Evolutionary conservation across 2,329 filamentous ascomycete species (phyloP).

Genomic region (Arthrobotrys sinensis): DNA sequence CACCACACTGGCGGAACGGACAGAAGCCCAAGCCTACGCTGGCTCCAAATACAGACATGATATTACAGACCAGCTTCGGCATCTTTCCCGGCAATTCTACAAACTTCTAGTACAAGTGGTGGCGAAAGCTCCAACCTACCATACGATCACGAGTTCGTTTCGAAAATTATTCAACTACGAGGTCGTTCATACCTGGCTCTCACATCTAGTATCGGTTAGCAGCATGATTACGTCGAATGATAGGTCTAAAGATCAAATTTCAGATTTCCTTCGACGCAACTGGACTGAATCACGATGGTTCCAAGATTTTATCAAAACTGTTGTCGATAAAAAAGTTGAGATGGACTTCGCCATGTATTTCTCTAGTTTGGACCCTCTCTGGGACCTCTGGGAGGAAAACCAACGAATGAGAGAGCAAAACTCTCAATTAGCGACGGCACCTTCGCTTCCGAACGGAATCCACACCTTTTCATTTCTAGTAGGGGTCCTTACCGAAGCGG

Average conservation of each 20-base stretch:
- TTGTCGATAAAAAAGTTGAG: constrained; percentile 11
- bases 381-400: constrained; percentile 1
- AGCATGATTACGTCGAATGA: not conserved
- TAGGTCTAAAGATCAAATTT: constrained; percentile 5
- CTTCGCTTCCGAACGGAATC: not conserved
- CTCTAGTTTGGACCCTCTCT: not conserved
- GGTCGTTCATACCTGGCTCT: not conserved
- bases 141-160: not conserved
- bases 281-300: constrained; percentile 9
- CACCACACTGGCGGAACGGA: not conserved
- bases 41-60: not conserved
- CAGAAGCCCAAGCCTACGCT: not conserved
- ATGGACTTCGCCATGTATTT: not conserved
- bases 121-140: not conserved
- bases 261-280: constrained; percentile 1
- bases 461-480: not conserved
- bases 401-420: not conserved
- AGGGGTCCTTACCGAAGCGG: not conserved
- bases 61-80: not conserved
- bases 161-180: not conserved
- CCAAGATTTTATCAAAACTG: not conserved
- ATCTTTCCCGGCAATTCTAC: not conserved
- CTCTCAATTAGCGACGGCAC: not conserved
- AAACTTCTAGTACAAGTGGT: not conserved
- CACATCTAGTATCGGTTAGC: not conserved